These are phyloP conservation scores for Euptelea pleiosperma DNA, from an alignment of 164 flowering plant species.

Conservation along the genomic window DNA sequence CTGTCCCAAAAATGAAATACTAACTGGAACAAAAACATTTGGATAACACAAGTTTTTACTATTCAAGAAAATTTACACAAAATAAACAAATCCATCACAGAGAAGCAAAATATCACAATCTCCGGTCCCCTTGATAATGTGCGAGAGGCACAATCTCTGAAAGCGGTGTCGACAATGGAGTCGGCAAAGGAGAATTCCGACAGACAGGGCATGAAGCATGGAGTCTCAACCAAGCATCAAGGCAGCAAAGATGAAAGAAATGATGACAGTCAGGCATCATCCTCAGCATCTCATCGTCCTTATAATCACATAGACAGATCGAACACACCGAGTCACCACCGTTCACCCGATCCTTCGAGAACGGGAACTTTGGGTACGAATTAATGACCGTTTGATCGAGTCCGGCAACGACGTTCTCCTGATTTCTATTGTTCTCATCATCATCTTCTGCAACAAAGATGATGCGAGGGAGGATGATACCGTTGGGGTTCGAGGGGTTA, in stretches of 20 bases:
- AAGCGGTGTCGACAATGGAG: constrained; percentile 88
- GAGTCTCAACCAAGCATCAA: constrained; percentile 87
- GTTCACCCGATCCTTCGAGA: constrained; percentile 13
- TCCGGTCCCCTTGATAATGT: constrained; percentile 52
- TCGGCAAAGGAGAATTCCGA: constrained; percentile 92
- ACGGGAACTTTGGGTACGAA: constrained; percentile 52
- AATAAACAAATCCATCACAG: too few relatives aligned
- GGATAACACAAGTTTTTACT: too few relatives aligned
- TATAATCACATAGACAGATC: constrained; percentile 84
- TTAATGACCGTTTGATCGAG: constrained; percentile 46
- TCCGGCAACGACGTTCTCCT: constrained; percentile 29
- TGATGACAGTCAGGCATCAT: constrained; percentile 97
- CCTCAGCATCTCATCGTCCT: constrained; percentile 83
- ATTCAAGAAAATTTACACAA: too few relatives aligned
- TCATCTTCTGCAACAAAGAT: constrained; percentile 55
- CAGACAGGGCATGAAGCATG: constrained; percentile 94
- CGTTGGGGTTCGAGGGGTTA: constrained; percentile 18
- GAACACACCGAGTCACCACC: constrained; percentile 53
- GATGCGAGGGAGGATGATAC: constrained; percentile 42
- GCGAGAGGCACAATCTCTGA: constrained; percentile 90
- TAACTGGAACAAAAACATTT: too few relatives aligned
- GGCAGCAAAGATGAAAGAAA: constrained; percentile 66
- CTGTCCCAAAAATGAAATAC: too few relatives aligned
- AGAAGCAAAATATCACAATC: too few relatives aligned
- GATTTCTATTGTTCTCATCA: constrained; percentile 17